Evolutionary conservation across 176 grass and related monocot genomes (phyloP), one percentile per base, ranked within the genome.

Genomic region (Otatea glauca): DNA sequence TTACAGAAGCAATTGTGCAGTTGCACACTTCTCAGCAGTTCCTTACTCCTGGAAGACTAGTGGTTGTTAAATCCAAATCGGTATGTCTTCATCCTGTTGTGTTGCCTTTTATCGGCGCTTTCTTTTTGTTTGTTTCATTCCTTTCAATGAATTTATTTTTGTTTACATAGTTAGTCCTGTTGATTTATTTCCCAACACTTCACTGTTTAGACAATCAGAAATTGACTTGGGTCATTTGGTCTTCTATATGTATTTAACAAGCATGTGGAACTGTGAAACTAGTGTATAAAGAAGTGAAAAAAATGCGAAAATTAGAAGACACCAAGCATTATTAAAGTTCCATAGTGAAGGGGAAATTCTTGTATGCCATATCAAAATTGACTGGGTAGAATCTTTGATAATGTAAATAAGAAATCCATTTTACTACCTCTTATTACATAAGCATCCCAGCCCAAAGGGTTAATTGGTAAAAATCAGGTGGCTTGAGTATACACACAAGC

Each of bases 51-150:
- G 96, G 92, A 86, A 88, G 92, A 87, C 65, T 98, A 43, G 85
- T 98, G 42, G 75, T 98, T 45, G 80, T 98, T 86, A 98, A 98
- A 95, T 93, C 92, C 84, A 80, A 90, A 88, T 90, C 76, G 73
- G 96, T 94, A 90, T 83, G 92, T 38, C 49, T 54, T 80, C 59
- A 70, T 68, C 64, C 34, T 76, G n/a, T 76, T 70, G 67, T 4
- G 15, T 61, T 81, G 55, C 45, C 71, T 80, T 61, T 78, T 83
- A 61, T 63, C 12, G 32, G 18, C 18, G 41, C 15, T 76, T 85
- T 64, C 70, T 45, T 47, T 83, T 44, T 65, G 49, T n/a, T 45
- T 81, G 43, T 45, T 58, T 43, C 42, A 72, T 55, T 85, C 23
- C n/a, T 64, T 84, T 74, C 54, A 54, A 14, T 65, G 68, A 15